Evolutionary conservation across 768 basidiomycete species (phyloP), one percentile per base, ranked within the genome.

Genomic region (Termitomyces sp.): DNA sequence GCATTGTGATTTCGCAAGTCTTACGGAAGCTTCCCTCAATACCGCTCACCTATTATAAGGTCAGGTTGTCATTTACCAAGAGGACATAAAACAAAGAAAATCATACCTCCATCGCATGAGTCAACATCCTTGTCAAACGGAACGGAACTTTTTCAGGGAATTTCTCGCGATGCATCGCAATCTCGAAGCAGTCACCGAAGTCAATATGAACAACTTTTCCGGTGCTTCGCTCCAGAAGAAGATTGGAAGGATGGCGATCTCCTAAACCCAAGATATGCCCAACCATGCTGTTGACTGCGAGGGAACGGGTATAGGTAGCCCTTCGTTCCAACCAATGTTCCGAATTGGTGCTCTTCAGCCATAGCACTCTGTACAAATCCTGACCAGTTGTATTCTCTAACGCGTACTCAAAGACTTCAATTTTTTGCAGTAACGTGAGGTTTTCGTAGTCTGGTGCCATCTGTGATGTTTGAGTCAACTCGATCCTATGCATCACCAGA

Each of bases 361-460:
- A 99, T 14, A 99, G 74, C 10, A 99, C 94, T 12, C 94, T 80
- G 70, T 99, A 99, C 12, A 99, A 77, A 67, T 99, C 97, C 71
- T 98, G 97, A 1, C 97, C 97, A 0, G 94, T 98, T 1, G 97
- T 98, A 66, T 98, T 98, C 71, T 98, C 95, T 44, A 98, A 78
- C 6, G 97, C 95, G 64, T 98, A 98, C 70, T 98, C 94, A 73
- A 99, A 99, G 3, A 99, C 97, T 68, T 99, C 97, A 41, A 99
- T 91, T 76, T 99, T 99, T 69, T 99, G 96, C 50, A 99, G 80
- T 5, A 98, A 76, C 31, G 89, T 93, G 31, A 98, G 76, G 64
- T 87, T 91, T 70, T 98, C 96, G 70, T 98, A 99, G 67, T 98
- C 96, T 10, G 97, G 96, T 9, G 97, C 97, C 96, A 98, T 98